Conservation (phyloP, 768 basidiomycete species). For the Russula compacta region DNA sequence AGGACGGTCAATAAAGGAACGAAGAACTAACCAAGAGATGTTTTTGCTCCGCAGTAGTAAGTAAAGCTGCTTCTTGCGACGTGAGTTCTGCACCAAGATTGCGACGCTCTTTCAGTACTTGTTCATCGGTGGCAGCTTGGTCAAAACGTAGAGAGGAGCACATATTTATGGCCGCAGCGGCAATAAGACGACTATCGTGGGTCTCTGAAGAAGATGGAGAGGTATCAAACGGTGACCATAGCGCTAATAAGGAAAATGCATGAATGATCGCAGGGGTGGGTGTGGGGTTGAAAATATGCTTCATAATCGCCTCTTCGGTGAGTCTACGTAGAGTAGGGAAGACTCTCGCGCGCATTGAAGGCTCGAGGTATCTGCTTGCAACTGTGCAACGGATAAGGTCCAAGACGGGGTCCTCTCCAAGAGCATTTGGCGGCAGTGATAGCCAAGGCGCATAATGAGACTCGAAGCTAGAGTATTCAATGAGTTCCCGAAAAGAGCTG, state of each 20-base stretch:
- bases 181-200: constrained; percentile 33
- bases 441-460: constrained; percentile 38
- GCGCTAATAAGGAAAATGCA: constrained; percentile 34
- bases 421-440: constrained; percentile 28
- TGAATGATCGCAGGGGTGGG: constrained; percentile 36
- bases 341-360: constrained; percentile 28
- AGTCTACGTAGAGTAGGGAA: constrained; percentile 35
- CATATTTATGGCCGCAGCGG: constrained; percentile 38
- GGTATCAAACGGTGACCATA: constrained; percentile 37
- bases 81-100: constrained; percentile 6
- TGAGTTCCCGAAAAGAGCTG: background rate
- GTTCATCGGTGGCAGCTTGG: constrained; percentile 10
- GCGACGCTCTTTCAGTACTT: constrained; percentile 6
- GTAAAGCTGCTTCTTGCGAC: background rate
- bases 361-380: constrained; percentile 36
- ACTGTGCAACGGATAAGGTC: constrained; percentile 39
- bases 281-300: constrained; percentile 34
- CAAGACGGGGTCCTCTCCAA: constrained; percentile 29
- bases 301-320: constrained; percentile 32
- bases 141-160: constrained; percentile 36
- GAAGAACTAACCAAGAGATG: constrained; percentile 3
- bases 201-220: constrained; percentile 23
- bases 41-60: constrained; percentile 2
- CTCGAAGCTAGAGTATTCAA: constrained; percentile 30
- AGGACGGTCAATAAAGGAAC: background rate